Evolutionary conservation across 306 rosid genomes (phyloP), one percentile per base, ranked within the genome.

Genomic region (Rosa lucieae): DNA sequence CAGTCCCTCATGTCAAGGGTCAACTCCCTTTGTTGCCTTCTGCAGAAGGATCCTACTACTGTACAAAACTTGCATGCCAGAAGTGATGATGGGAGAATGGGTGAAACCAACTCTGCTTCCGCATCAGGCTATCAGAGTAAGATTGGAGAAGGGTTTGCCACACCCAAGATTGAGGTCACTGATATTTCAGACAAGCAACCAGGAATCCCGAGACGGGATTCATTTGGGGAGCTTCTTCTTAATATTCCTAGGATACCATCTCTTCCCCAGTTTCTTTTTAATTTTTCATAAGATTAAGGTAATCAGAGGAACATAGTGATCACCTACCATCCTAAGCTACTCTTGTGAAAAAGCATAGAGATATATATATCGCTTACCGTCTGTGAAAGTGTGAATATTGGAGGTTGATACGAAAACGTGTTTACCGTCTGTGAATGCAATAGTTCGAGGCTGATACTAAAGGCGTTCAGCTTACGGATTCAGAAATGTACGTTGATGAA

Each of bases 221-320:
- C 97, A 18, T 79, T 89, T 68, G 92, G 89, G 5, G 96, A 92
- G 4, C 87, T 90, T 43, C 92, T 89, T 14, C 85, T 86, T 5
- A 85, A 86, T 73, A 90, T 92, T 89, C 97, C 96, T 20, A 89
- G 94, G 86, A 89, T 92, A 72, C 92, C 93, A 12, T 90, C 96
- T 35, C 74, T 92, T 81, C 97, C 97, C 0, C 92, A 87, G 77
- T 92, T 92, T 80, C 82, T 88, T 2, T 88, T 85, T 69, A 84
- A 80, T 72, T 42, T 84, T 73, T 49, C 91, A 1, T 88, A 88
- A 75, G 96, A 81, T 78, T 81, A 84, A 56, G 84, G 73, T 59
- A 77, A 76, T 72, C 80, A 82, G 79, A 74, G 91, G 84, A 61
- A 83, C 87, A 83, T 84, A 80, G 80, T 75, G 44, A 46, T 78